phyloP scores from a whole-genome alignment of 345 rosid species.

The Chamaenerion angustifolium region DNA sequence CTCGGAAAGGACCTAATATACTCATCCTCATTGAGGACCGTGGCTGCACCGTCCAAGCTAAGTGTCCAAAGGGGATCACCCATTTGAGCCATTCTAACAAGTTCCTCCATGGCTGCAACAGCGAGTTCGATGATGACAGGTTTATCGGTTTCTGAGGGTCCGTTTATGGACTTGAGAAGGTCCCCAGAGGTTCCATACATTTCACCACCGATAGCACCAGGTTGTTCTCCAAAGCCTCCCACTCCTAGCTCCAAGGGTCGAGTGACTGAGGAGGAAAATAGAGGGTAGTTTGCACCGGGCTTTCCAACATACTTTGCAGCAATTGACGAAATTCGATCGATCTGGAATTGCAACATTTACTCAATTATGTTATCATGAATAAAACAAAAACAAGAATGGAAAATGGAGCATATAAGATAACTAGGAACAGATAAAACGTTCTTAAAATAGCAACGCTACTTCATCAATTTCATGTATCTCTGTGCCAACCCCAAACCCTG shows the following conservation, averaged over 20 bases:
- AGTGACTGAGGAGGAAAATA: slow-evolving; percentile 42
- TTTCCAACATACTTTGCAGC: slow-evolving; percentile 96
- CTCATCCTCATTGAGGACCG: slow-evolving; percentile 48
- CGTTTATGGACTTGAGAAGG: slow-evolving; percentile 42
- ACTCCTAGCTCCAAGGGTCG: slow-evolving; percentile 60
- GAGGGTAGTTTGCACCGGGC: slow-evolving; percentile 67
- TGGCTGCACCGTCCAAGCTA: slow-evolving; percentile 31
- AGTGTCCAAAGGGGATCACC: slow-evolving; percentile 69
- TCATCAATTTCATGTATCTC: no score
- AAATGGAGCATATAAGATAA: no score
- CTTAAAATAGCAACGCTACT: no score
- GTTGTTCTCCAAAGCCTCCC: slow-evolving; percentile 33
- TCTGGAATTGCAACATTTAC: slow-evolving; percentile 18
- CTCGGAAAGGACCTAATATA: slow-evolving; percentile 37
- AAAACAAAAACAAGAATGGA: no score
- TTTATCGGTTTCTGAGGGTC: slow-evolving; percentile 48
- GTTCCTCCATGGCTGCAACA: slow-evolving; percentile 81
- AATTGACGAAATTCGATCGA: slow-evolving; percentile 76
- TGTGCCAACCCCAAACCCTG: no score
- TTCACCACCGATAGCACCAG: slow-evolving; percentile 36
- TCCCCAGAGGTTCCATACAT: slow-evolving; percentile 63
- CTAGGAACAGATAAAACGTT: no score
- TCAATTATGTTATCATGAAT: no score
- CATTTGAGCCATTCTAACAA: slow-evolving; percentile 58
- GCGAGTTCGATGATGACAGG: slow-evolving; percentile 71